These are phyloP conservation scores for Aurinia saxatilis DNA, from an alignment of 345 rosid species.

Conservation along the genomic window DNA sequence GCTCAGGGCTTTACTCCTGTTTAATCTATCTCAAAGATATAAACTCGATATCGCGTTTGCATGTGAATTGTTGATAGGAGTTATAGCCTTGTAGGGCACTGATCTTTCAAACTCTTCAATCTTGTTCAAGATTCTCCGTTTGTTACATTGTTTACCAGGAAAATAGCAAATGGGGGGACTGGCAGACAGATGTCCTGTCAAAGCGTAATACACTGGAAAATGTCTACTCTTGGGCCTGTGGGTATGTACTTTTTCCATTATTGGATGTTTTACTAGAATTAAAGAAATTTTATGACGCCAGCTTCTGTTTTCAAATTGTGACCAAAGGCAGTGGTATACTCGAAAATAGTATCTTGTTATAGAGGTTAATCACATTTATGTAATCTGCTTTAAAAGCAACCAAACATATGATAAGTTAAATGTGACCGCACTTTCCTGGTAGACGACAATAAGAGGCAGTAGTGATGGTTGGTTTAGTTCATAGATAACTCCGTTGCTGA, in stretches of 20 bases:
- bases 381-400: slow-evolving; percentile 3
- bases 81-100: slow-evolving; percentile 1
- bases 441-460: slow-evolving; percentile 1
- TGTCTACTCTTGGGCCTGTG: slow-evolving; percentile 82
- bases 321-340: slow-evolving; percentile 1
- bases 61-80: background rate
- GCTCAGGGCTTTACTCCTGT: background rate
- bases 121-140: background rate
- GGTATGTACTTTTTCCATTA: slow-evolving; percentile 43
- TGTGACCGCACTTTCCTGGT: background rate
- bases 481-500: background rate
- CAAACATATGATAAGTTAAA: background rate
- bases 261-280: background rate
- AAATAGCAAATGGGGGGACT: slow-evolving; percentile 62
- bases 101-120: background rate
- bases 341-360: background rate
- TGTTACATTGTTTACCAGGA: slow-evolving; percentile 38
- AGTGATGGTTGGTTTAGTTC: slow-evolving; percentile 6
- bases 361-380: no score
- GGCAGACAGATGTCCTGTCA: slow-evolving; percentile 62
- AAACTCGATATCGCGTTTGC: background rate
- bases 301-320: background rate
- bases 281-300: background rate
- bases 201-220: slow-evolving; percentile 82
- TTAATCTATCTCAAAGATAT: background rate